Evolutionary conservation across 2,329 filamentous ascomycete genomes (phyloP), one percentile per base, ranked within the genome.

Genomic region (Cryoendolithus antarcticus): DNA sequence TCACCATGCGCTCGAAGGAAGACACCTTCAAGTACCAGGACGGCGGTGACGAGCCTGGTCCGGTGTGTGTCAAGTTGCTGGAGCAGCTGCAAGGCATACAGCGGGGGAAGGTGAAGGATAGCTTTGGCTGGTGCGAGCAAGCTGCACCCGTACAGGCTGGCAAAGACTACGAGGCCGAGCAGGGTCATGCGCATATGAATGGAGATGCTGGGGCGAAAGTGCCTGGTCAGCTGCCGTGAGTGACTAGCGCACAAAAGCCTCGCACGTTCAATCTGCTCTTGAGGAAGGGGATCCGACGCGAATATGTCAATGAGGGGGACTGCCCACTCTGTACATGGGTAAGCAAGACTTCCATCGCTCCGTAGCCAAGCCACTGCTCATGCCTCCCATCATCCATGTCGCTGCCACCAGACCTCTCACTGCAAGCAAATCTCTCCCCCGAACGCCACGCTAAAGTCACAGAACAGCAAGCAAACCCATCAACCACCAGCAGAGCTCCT

Each of bases 51-150:
- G 80, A 86, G 41, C 77, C 83, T 1, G 88, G 88, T 0, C 75
- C 80, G 27, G 66, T 82, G 11, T 88, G 78, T 59, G 56, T 77
- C 19, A 80, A 80, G 64, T 69, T 96, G 31, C 64, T 95, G 42
- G 68, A 70, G 15, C 80, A 80, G 40, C 70, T 96, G 39, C 82
- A 93, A 66, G 86, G 77, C 1, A 86, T 96, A 44, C 89, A 96
- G 67, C 71, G 75, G 30, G 88, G 88, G 21, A 84, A 82, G 62
- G 66, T 82, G 32, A 67, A 81, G 58, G 89, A 96, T 58, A 64
- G 67, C 41, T 83, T 88, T 55, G 77, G 75, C 3, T 95, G 86
- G 88, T 72, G 74, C 35, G 60, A 63, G 45, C 52, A 54, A 34
- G 65, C 70, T 1, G 11, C 50, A 60, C 34, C 57, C 57, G 47